Base-by-base conservation (phyloP, 1,284 basidiomycete species). In the Somion occarium region DNA sequence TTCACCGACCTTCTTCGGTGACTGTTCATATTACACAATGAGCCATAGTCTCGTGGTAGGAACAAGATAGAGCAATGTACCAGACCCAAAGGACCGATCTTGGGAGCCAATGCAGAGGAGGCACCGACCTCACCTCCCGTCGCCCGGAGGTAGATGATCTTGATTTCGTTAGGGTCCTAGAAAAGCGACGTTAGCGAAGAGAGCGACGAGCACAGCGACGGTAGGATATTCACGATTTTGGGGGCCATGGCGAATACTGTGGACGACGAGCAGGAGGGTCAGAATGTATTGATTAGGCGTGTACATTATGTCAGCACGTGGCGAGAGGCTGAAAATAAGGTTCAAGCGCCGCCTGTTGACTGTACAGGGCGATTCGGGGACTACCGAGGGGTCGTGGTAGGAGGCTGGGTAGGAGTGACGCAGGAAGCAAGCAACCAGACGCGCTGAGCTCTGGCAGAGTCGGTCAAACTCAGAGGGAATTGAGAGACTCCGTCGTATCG, bases 1-100 rank as follows among this genome's bases (percentile, higher is more conserved):
- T 91, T 99, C 97, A 79, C 97, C 97, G 76, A 99, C 95, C 82
- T 99, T 99, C 83, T 99, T 99, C 69, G 97, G 96, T 54, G 97
- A 98, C 95, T 98, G 62, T 49, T 51, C 44, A 7, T 24, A 51
- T 26, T 50, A 44, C 26, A 34, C 46, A 46, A 51, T 56, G 38
- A 48, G 24, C 30, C 25, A 42, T 41, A 11, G 20, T 25, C 37
- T 47, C 43, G 57, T 13, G 26, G 24, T 34, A 4, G 9, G 25
- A n/a, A 27, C 18, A 19, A 18, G 30, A 48, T 12, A 5, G 11
- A 22, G 45, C 44, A 11, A 78, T 93, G 70, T 72, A 98, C 96
- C 67, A 99, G 80, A 93, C 96, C 96, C 65, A 99, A 88, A 77
- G 97, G 97, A 85, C 97, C 97, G 72, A 99, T 98, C 86, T 99